Conservation (phyloP, 148 eudicot species). For the Cornus controversa region DNA sequence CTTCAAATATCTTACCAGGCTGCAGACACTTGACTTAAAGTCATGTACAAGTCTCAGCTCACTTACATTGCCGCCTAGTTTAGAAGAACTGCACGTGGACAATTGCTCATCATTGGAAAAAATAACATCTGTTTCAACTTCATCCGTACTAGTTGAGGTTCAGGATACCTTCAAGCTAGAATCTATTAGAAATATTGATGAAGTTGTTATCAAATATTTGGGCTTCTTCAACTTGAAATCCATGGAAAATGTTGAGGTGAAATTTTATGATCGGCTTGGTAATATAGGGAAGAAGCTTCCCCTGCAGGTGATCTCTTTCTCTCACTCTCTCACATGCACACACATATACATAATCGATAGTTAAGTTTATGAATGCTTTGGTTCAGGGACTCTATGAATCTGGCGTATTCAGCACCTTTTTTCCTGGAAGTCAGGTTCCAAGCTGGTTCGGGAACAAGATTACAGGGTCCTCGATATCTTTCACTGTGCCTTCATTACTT, state of each 20-base stretch:
- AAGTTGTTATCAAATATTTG: neutral
- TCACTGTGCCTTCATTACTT: neutral
- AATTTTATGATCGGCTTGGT: neutral
- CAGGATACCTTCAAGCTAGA: slow-evolving; percentile 5
- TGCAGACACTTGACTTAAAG: neutral
- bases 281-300: neutral
- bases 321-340: neutral
- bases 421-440: neutral
- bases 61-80: neutral
- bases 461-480: neutral
- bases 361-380: neutral
- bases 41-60: neutral
- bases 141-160: neutral
- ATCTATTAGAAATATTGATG: neutral
- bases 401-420: slow-evolving; percentile 1
- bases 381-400: slow-evolving; percentile 9
- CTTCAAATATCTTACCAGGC: slow-evolving; percentile 1
- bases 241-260: slow-evolving; percentile 2
- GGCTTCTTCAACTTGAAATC: slow-evolving; percentile 1
- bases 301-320: slow-evolving; percentile 10
- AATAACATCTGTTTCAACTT: neutral
- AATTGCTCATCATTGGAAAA: neutral
- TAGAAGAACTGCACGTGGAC: neutral
- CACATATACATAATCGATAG: no score
- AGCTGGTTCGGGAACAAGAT: neutral